Conservation (phyloP, 768 basidiomycete species). For the Kwoniella europaea region DNA sequence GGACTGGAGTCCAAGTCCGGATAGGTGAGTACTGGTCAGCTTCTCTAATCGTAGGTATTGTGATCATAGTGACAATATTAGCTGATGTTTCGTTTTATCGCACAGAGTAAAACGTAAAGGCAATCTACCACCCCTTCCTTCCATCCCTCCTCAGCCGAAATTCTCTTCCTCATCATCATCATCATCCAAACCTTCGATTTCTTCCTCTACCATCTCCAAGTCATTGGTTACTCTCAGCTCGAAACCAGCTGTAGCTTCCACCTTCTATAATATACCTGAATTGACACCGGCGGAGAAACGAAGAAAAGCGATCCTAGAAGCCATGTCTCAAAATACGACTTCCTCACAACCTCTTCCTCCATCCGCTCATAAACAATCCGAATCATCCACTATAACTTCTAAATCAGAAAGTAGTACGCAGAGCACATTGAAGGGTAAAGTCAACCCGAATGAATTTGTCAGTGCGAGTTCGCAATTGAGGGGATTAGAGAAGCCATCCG, state of each 20-base stretch:
- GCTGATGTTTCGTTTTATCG: background rate
- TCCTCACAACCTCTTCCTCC: background rate
- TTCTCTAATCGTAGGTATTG: too few species aligned
- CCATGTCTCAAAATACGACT: constrained; percentile 24
- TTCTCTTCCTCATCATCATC: constrained; percentile 12
- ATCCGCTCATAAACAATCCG: constrained; percentile 10
- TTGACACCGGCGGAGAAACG: constrained; percentile 43
- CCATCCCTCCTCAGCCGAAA: constrained; percentile 13
- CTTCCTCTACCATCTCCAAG: background rate
- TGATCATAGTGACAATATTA: too few species aligned
- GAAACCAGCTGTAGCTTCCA: background rate
- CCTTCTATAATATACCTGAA: background rate
- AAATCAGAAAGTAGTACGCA: background rate
- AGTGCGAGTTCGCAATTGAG: constrained; percentile 16
- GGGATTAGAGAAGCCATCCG: constrained; percentile 12
- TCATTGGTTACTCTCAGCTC: background rate
- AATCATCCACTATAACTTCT: constrained; percentile 14
- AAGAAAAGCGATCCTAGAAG: constrained; percentile 45
- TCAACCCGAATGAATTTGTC: constrained; percentile 8
- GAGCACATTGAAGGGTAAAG: background rate
- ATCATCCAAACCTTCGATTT: background rate
- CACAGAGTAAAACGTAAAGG: constrained; percentile 23
- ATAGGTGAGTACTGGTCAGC: constrained; percentile 14
- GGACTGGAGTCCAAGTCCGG: constrained; percentile 36
- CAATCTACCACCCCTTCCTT: constrained; percentile 16